These are phyloP conservation scores for Aspergillus caelatus DNA, from an alignment of 2,329 filamentous ascomycete genomes.

Conservation along the genomic window DNA sequence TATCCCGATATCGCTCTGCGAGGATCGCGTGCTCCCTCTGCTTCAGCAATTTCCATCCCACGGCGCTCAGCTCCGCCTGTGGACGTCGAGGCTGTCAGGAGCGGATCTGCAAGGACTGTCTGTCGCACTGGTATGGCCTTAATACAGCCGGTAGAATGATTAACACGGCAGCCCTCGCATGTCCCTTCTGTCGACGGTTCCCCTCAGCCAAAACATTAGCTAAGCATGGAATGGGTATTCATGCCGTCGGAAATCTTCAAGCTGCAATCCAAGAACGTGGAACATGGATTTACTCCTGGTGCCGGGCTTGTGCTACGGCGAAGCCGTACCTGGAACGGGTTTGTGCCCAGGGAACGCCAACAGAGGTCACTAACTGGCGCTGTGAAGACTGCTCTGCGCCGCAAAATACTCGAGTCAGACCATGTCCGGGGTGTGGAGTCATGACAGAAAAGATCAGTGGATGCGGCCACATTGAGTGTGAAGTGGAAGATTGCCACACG, in stretches of 20 bases:
- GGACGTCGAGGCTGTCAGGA: conserved; percentile 51
- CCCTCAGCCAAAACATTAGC: conserved; percentile 44
- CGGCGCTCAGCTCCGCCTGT: conserved; percentile 47
- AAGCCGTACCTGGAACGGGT: conserved; percentile 47
- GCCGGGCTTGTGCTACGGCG: conserved; percentile 47
- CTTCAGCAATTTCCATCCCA: conserved; percentile 44
- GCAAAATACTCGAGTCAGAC: conserved; percentile 17
- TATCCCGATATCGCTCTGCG: conserved; percentile 40
- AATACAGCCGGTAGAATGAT: conserved; percentile 49
- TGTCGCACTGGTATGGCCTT: conserved; percentile 51
- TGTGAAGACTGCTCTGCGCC: conserved; percentile 45
- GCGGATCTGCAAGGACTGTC: conserved; percentile 47
- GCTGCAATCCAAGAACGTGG: conserved; percentile 46
- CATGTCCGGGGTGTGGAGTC: conserved; percentile 43
- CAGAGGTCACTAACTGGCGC: conserved; percentile 42
- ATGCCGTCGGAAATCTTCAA: conserved; percentile 41
- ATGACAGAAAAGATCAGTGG: conserved; percentile 43
- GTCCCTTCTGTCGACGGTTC: conserved; percentile 54
- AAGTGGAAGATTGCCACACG: conserved; percentile 19
- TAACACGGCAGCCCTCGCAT: conserved; percentile 53
- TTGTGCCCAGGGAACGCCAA: conserved; percentile 47
- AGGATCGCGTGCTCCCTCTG: conserved; percentile 51
- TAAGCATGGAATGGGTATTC: conserved; percentile 39
- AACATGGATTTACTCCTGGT: conserved; percentile 55
- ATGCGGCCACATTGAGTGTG: conserved; percentile 46